These are phyloP conservation scores for Citeromyces matritensis DNA, from an alignment of 805 yeast species.

Conservation along the genomic window DNA sequence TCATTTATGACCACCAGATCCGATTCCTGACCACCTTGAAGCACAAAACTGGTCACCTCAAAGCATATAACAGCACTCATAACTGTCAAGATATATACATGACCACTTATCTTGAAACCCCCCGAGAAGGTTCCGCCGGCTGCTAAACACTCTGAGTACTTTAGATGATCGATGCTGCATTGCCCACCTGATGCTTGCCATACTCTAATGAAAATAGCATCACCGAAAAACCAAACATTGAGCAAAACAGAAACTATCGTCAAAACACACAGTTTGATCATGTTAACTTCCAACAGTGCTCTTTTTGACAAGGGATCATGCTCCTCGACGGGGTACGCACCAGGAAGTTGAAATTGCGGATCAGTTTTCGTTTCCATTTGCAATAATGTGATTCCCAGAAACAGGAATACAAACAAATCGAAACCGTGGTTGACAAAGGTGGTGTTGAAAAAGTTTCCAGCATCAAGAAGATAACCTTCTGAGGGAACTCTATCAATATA, in stretches of 20 bases:
- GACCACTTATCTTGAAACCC: slow-evolving; percentile 28
- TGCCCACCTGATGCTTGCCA: slow-evolving; percentile 21
- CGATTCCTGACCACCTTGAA: neutral
- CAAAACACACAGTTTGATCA: slow-evolving; percentile 7
- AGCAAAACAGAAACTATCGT: slow-evolving; percentile 8
- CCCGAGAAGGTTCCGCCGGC: slow-evolving; percentile 16
- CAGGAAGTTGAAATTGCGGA: too few species aligned
- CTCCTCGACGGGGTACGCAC: neutral
- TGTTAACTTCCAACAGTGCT: slow-evolving; percentile 4
- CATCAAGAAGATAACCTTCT: slow-evolving; percentile 1
- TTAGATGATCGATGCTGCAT: slow-evolving; percentile 10
- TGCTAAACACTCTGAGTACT: slow-evolving; percentile 3
- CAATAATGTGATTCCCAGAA: slow-evolving; percentile 4
- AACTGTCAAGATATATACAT: slow-evolving; percentile 18
- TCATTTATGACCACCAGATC: neutral
- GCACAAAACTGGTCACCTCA: slow-evolving; percentile 6
- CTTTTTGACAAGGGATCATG: neutral
- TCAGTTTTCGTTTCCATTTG: neutral
- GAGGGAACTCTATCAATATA: neutral
- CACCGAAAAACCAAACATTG: slow-evolving; percentile 18
- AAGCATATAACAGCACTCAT: slow-evolving; percentile 13
- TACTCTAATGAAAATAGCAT: slow-evolving; percentile 15
- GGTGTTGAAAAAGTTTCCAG: slow-evolving; percentile 7
- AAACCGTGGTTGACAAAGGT: slow-evolving; percentile 15
- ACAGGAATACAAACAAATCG: slow-evolving; percentile 8